Evolutionary conservation across 2,329 filamentous ascomycete species (phyloP).

Genomic region (Exophiala spinifera): DNA sequence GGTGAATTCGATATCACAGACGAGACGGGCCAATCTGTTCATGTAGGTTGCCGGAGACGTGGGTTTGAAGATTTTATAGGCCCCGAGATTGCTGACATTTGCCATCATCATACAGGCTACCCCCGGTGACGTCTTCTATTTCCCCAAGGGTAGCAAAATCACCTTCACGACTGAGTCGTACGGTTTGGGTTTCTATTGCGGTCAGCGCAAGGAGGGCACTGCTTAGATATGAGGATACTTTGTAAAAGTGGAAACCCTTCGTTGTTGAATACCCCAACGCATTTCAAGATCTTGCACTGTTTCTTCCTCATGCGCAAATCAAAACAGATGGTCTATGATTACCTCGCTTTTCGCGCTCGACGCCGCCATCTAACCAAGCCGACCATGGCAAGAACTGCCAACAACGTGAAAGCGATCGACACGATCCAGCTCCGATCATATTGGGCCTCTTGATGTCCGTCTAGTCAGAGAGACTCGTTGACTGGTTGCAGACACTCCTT

Average conservation of each 20-base stretch:
- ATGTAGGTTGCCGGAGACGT: constrained; percentile 11
- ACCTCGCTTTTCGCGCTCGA: constrained; percentile 8
- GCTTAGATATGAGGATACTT: constrained; percentile 21
- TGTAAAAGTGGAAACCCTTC: background rate
- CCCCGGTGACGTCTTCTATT: constrained; percentile 66
- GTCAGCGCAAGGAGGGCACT: constrained; percentile 32
- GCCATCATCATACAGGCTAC: constrained; percentile 45
- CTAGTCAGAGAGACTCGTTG: constrained; percentile 19
- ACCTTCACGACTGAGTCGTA: constrained; percentile 64
- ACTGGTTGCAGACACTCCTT: constrained; percentile 37
- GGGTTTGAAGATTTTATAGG: no score
- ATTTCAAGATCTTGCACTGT: background rate
- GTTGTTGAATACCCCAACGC: background rate
- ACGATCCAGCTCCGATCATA: background rate
- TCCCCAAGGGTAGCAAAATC: constrained; percentile 63
- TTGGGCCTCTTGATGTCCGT: background rate
- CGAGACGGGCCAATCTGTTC: constrained; percentile 51
- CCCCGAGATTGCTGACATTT: background rate
- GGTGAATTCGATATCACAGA: constrained; percentile 65
- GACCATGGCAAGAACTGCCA: constrained; percentile 7
- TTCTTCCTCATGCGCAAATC: background rate
- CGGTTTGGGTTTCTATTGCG: constrained; percentile 57
- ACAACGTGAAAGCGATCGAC: background rate
- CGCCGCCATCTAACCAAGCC: constrained; percentile 6
- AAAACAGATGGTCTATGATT: constrained; percentile 11